Base-by-base conservation (phyloP, 2,329 filamentous ascomycete genomes). In the Fusarium proliferatum region DNA sequence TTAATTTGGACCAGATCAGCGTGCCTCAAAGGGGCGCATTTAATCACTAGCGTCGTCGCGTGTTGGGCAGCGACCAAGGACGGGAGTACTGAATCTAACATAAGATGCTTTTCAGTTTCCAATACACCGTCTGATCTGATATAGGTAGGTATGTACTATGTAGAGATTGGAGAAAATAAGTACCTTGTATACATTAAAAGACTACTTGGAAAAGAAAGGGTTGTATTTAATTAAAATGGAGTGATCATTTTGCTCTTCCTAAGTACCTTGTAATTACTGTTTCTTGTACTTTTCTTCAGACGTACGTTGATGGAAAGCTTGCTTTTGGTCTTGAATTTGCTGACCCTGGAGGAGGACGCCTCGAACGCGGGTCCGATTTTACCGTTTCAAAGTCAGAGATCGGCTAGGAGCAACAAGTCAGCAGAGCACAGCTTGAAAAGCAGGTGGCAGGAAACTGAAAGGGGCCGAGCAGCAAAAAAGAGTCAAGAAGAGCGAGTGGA, bases 401-500 rank as follows among this genome's bases (percentile, higher is more conserved):
- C 28, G 36, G 23, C 36, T 42, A 41, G 55, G 49, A 55, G 39
- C 41, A 67, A 61, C 69, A 64, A 61, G 51, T 64, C 58, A 73
- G 49, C 55, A 49, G 59, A 60, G 38, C 51, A 69, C 49, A 59
- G 49, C 58, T 60, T 60, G 43, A 67, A 67, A 76, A 72, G 43
- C 56, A 55, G 66, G 67, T 69, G 72, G 72, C 71, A 72, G 73
- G 71, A 61, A 70, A 68, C 34, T 34, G 56, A 68, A 61, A 65
- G 61, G 60, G 63, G 53, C 48, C 48, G 34, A 62, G 41, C 64
- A 68, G 21, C 45, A 34, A 58, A 55, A 64, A 61, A 38, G 33
- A 41, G 57, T 59, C 60, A 75, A 76, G 75, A 80, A 79, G 74
- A 79, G 76, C 55, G 75, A 79, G 76, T 79, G 73, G 71, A 64